Percentiles rank a stretch among this genome's conserved stretches.
Conservation (phyloP, 140 eudicot species). For the Oenanthe javanica region DNA sequence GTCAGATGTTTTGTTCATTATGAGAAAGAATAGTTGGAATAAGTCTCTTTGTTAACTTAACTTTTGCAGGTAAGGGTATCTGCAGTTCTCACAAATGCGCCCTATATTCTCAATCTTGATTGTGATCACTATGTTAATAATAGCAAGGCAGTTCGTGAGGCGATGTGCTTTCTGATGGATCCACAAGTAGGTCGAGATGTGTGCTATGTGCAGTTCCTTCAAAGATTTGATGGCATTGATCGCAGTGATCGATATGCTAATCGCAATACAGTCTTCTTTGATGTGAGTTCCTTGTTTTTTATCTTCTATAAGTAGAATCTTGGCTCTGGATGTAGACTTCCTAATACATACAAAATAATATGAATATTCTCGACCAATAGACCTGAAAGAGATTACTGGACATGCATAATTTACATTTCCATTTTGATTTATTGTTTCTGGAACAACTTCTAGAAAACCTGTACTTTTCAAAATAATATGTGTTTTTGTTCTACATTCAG, state of each 20-base stretch:
- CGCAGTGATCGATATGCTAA: slow-evolving; percentile 94
- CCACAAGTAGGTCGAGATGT: slow-evolving; percentile 84
- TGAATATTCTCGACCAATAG: too few species aligned
- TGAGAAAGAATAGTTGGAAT: neutral
- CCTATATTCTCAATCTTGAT: slow-evolving; percentile 89
- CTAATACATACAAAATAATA: neutral
- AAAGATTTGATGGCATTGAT: slow-evolving; percentile 96
- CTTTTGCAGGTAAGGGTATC: slow-evolving; percentile 83
- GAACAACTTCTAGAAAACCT: neutral
- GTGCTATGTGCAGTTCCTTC: slow-evolving; percentile 94
- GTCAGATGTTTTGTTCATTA: neutral
- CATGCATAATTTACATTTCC: neutral
- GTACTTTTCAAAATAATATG: neutral
- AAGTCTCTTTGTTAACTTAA: neutral
- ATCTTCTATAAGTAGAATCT: neutral
- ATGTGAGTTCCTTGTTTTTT: slow-evolving; percentile 43
- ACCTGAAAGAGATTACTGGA: neutral
- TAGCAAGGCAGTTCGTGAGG: slow-evolving; percentile 97
- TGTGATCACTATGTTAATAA: slow-evolving; percentile 98
- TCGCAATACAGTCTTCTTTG: slow-evolving; percentile 92
- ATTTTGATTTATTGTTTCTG: too few species aligned
- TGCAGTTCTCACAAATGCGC: slow-evolving; percentile 95
- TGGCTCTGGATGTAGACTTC: neutral
- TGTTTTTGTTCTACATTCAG: slow-evolving; percentile 27
- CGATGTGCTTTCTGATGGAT: slow-evolving; percentile 98